A percentile compares a stretch with the other conserved stretches of the same genome.
Evolutionary conservation across 2,329 filamentous ascomycete genomes (phyloP).

Genomic region (Fusarium sp.): DNA sequence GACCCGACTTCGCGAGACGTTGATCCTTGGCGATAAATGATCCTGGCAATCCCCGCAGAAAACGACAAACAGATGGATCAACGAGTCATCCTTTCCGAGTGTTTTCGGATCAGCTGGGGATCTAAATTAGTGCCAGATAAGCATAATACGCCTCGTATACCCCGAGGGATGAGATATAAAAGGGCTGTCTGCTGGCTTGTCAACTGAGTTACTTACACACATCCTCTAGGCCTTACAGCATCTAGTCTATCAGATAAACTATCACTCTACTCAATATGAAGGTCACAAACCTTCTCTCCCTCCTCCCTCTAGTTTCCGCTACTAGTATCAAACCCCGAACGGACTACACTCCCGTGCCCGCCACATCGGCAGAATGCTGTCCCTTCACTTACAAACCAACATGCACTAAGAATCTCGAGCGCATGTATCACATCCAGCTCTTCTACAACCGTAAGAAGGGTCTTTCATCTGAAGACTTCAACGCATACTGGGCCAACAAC

Average conservation of each 20-base stretch:
- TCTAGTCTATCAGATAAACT: rapidly evolving
- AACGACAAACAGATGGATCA: rapidly evolving
- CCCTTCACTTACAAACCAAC: slow-evolving; percentile 11
- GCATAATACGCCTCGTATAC: rapidly evolving
- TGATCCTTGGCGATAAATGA: not conserved
- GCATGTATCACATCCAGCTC: slow-evolving; percentile 6
- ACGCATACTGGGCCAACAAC: slow-evolving; percentile 15
- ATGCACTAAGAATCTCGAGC: slow-evolving; percentile 16
- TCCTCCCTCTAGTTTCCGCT: not conserved
- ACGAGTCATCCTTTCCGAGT: not conserved
- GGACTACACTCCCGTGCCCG: not conserved
- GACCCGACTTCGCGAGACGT: not conserved
- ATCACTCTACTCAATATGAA: not conserved
- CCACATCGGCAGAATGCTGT: not conserved
- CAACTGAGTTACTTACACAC: rapidly evolving
- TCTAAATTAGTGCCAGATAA: not conserved
- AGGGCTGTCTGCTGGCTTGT: rapidly evolving
- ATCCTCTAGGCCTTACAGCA: rapidly evolving
- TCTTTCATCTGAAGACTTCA: not conserved
- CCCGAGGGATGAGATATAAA: not conserved
- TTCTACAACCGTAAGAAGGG: slow-evolving; percentile 13
- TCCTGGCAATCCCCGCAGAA: not conserved
- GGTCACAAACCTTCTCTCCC: rapidly evolving
- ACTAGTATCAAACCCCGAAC: not conserved
- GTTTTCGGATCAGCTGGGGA: too few species aligned